These are phyloP conservation scores for Arxiozyma heterogenica DNA, from an alignment of 1,139 yeast species.

Conservation along the genomic window DNA sequence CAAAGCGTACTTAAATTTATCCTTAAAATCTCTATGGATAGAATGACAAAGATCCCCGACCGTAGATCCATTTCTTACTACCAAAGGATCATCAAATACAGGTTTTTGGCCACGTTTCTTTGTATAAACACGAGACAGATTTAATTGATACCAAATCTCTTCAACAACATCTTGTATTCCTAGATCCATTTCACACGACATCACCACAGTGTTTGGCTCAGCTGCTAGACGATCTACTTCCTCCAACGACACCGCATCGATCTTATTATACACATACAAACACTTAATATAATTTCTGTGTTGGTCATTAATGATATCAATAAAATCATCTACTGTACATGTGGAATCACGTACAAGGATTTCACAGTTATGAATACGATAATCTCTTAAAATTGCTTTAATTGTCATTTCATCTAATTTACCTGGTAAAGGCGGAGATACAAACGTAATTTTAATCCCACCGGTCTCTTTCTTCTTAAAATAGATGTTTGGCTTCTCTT, in stretches of 20 bases:
- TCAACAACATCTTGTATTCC: constrained; percentile 84
- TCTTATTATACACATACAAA: constrained; percentile 86
- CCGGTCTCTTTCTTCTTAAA: constrained; percentile 79
- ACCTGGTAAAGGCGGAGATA: constrained; percentile 59
- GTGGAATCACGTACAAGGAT: constrained; percentile 82
- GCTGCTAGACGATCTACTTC: constrained; percentile 89
- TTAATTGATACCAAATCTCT: constrained; percentile 85
- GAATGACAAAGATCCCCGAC: constrained; percentile 85
- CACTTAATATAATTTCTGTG: constrained; percentile 87
- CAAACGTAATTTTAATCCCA: constrained; percentile 76
- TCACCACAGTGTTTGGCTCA: constrained; percentile 84
- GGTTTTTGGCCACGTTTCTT: constrained; percentile 78
- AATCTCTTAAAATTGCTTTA: constrained; percentile 68
- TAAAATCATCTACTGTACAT: constrained; percentile 86
- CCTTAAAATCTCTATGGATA: constrained; percentile 85
- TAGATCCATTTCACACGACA: constrained; percentile 80
- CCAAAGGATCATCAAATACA: constrained; percentile 81
- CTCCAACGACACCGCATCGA: constrained; percentile 90
- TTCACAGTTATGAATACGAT: constrained; percentile 87
- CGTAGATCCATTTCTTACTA: constrained; percentile 69
- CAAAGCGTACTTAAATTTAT: constrained; percentile 83
- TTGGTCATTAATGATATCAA: constrained; percentile 80
- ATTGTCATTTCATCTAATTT: constrained; percentile 75
- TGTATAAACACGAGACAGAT: constrained; percentile 73
- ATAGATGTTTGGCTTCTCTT: constrained; percentile 69